These are phyloP conservation scores for Grammothele lineata DNA, from an alignment of 768 basidiomycete species.

Conservation along the genomic window DNA sequence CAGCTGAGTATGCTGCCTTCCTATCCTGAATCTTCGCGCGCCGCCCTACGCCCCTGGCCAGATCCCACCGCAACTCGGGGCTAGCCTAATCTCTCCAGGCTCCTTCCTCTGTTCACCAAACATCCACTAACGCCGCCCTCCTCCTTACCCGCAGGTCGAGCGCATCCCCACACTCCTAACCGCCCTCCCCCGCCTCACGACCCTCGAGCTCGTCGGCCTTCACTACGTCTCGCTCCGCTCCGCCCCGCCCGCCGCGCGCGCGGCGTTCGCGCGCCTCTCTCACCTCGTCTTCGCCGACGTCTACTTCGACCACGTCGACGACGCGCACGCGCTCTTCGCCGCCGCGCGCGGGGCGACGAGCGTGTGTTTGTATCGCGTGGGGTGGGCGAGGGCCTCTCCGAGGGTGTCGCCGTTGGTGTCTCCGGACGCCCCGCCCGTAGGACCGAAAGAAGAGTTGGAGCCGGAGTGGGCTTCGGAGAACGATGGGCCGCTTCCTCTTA, in stretches of 20 bases:
- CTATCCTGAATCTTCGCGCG: too few relatives aligned
- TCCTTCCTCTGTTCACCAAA: too few relatives aligned
- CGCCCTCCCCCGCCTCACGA: constrained; percentile 1
- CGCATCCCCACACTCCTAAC: constrained; percentile 11
- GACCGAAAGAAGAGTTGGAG: background rate
- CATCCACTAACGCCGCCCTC: too few relatives aligned
- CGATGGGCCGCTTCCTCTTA: constrained; percentile 4
- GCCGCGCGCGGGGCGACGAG: constrained; percentile 6
- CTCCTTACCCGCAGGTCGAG: too few relatives aligned
- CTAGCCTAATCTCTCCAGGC: too few relatives aligned
- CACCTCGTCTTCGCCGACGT: constrained; percentile 16
- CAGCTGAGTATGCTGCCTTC: too few relatives aligned
- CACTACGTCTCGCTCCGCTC: constrained; percentile 11
- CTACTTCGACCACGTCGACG: constrained; percentile 11
- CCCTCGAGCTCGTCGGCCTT: constrained; percentile 11
- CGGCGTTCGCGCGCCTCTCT: constrained; percentile 4
- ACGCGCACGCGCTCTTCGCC: constrained; percentile 11
- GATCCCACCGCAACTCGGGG: too few relatives aligned
- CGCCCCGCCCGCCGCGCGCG: constrained; percentile 2
- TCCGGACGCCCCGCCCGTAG: background rate
- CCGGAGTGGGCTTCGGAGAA: too few relatives aligned
- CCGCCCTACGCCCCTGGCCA: too few relatives aligned
- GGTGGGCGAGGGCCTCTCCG: constrained; percentile 2
- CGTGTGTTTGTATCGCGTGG: constrained; percentile 14
- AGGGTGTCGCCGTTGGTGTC: background rate